Evolutionary conservation across 192 early-diverging fungal genomes (phyloP), one percentile per base, ranked within the genome.

Genomic region (Dispira simplex): DNA sequence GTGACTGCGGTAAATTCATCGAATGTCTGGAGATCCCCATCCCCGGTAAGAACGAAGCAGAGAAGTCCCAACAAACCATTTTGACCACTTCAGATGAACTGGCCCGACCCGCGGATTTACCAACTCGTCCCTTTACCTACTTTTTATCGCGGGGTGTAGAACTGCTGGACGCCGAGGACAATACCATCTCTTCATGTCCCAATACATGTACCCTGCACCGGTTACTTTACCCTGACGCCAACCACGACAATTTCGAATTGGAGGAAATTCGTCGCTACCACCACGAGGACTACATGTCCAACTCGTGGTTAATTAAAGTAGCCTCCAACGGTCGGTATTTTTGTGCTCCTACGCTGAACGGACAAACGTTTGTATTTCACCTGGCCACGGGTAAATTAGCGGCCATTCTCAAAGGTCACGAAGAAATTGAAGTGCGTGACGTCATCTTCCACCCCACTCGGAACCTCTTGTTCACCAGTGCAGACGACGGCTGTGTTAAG

Each of bases 291-390:
- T 95, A 86, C 64, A 68, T 80, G 51, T 86, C 93, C 21, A 97
- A 97, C 69, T 95, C 94, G 32, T 97, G 94, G 94, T 75, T 92
- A n/a, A 89, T 90, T 46, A 91, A 92, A 44, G 78, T 97, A 28
- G 69, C 89, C 0, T 83, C 84, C 27, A 97, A 94, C 66, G 90
- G 92, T 12, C 75, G 92, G 43, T 93, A 94, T 57, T 63, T 97
- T n/a, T 68, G 84, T 46, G 94, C 93, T 26, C 93, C 93, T 0
- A 95, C 92, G 2, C 85, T 88, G 51, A 85, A 87, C 65, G 94
- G 94, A 0, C 83, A 90, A 56, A 82, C 95, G 21, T 91, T 92
- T 70, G 73, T 88, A 18, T 97, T 89, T 66, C 83, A 86, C 67
- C 66, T 95, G 44, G 73, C 78, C 45, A 88, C 84, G 0, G 92